A percentile compares a stretch with the other conserved stretches of the same genome.
These are phyloP conservation scores for Byssothecium circinans DNA, from an alignment of 2,329 filamentous ascomycete genomes.

Conservation along the genomic window DNA sequence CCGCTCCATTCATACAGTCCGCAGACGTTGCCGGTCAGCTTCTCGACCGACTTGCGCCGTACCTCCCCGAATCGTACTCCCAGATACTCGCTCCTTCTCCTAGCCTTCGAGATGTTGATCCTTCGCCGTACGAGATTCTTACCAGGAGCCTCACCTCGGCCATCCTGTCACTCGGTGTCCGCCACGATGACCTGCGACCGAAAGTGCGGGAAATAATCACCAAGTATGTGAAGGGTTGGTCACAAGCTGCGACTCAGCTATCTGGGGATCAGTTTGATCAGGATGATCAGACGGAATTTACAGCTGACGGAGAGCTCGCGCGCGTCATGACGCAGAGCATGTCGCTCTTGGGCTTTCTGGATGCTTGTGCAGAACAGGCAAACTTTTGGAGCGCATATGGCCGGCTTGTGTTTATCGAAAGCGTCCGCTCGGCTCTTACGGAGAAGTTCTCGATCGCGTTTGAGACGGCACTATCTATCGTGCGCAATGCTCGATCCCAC, in stretches of 20 bases:
- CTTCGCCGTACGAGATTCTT: conserved; percentile 84
- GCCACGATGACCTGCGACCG: conserved; percentile 69
- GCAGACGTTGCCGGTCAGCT: conserved; percentile 75
- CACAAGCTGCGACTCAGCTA: conserved; percentile 60
- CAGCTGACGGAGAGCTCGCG: conserved; percentile 56
- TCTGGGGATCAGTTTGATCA: conserved; percentile 58
- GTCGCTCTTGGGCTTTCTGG: conserved; percentile 86
- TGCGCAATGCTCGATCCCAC: conserved; percentile 73
- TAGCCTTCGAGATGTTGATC: conserved; percentile 78
- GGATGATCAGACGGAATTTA: conserved; percentile 54
- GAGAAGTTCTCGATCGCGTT: conserved; percentile 83
- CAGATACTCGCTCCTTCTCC: conserved; percentile 80
- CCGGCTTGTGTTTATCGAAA: conserved; percentile 71
- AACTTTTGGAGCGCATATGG: conserved; percentile 80
- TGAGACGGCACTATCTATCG: conserved; percentile 86
- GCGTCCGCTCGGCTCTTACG: conserved; percentile 72
- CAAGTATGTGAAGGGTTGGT: conserved; percentile 72
- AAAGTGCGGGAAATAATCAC: conserved; percentile 67
- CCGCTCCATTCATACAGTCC: conserved; percentile 73
- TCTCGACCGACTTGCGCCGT: conserved; percentile 75
- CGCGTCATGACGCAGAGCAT: conserved; percentile 76
- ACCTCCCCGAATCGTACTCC: conserved; percentile 80
- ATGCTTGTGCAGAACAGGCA: conserved; percentile 75
- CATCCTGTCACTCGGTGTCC: conserved; percentile 76
- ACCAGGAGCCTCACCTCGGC: conserved; percentile 78